Percentiles rank a stretch among this genome's conserved stretches.
Evolutionary conservation across 805 yeast species (phyloP).

Genomic region (Aciculoconidium aculeatum): DNA sequence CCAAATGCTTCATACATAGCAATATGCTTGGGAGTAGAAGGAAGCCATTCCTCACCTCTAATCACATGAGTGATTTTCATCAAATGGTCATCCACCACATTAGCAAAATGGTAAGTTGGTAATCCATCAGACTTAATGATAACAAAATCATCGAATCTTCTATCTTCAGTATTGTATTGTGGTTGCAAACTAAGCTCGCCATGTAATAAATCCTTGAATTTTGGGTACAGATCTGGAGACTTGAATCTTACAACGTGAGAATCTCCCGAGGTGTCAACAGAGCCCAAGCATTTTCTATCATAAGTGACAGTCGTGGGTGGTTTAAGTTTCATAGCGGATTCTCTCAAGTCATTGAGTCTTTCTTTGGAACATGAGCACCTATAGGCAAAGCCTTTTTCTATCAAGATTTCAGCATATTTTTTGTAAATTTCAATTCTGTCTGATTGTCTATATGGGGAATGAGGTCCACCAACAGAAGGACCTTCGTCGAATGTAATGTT

Average conservation of each 20-base stretch:
- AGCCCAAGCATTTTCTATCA: slow-evolving; percentile 77
- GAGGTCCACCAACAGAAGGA: slow-evolving; percentile 51
- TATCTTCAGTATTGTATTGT: slow-evolving; percentile 62
- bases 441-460: slow-evolving; percentile 82
- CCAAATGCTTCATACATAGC: slow-evolving; percentile 82
- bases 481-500: slow-evolving; percentile 78
- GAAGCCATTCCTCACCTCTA: slow-evolving; percentile 97
- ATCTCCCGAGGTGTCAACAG: slow-evolving; percentile 22
- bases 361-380: slow-evolving; percentile 83
- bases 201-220: slow-evolving; percentile 68
- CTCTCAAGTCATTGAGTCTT: slow-evolving; percentile 60
- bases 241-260: slow-evolving; percentile 64
- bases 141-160: slow-evolving; percentile 85
- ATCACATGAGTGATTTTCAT: slow-evolving; percentile 93
- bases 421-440: slow-evolving; percentile 65
- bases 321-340: slow-evolving; percentile 62
- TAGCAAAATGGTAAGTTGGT: slow-evolving; percentile 97
- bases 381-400: slow-evolving; percentile 71
- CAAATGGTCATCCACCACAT: slow-evolving; percentile 88
- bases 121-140: slow-evolving; percentile 87
- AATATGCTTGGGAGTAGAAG: slow-evolving; percentile 92
- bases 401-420: slow-evolving; percentile 49
- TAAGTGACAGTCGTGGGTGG: slow-evolving; percentile 93
- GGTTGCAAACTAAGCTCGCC: slow-evolving; percentile 75
- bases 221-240: slow-evolving; percentile 66